phyloP scores from a whole-genome alignment of 140 eudicot genomes.

The Senecio squalidus region DNA sequence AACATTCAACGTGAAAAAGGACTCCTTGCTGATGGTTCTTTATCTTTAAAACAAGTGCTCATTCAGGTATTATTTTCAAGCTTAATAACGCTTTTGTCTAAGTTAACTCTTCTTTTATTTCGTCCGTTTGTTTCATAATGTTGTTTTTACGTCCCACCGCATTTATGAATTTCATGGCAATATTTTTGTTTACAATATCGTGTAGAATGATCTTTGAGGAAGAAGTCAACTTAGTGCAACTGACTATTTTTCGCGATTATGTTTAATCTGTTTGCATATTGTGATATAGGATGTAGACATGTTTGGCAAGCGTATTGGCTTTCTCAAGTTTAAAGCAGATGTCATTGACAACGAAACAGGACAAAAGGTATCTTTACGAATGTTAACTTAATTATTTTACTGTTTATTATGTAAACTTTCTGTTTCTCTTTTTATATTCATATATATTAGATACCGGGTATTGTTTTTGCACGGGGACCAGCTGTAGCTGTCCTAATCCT shows the following conservation, averaged over 20 bases:
- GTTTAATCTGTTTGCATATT: slow-evolving; percentile 5
- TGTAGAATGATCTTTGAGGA: neutral
- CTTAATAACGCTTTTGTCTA: neutral
- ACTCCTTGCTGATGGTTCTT: slow-evolving; percentile 57
- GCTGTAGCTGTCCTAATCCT: slow-evolving; percentile 96
- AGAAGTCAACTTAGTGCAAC: neutral
- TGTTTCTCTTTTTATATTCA: neutral
- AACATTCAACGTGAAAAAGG: slow-evolving; percentile 77
- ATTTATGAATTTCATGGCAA: neutral
- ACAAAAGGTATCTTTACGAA: slow-evolving; percentile 48
- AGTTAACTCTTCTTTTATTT: neutral
- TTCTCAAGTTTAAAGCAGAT: slow-evolving; percentile 95
- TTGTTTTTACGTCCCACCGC: neutral
- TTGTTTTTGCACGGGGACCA: slow-evolving; percentile 98
- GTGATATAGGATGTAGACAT: slow-evolving; percentile 75
- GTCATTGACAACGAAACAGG: slow-evolving; percentile 79
- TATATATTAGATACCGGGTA: slow-evolving; percentile 77
- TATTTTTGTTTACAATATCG: neutral
- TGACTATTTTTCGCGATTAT: neutral
- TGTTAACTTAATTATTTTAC: neutral
- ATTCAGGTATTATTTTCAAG: slow-evolving; percentile 57
- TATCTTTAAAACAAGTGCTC: slow-evolving; percentile 77
- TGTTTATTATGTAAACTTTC: neutral
- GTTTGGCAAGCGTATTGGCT: slow-evolving; percentile 93
- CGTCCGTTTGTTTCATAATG: neutral